Evolutionary conservation across 441 rosid genomes (phyloP).

Genomic region (Daphne laureola): DNA sequence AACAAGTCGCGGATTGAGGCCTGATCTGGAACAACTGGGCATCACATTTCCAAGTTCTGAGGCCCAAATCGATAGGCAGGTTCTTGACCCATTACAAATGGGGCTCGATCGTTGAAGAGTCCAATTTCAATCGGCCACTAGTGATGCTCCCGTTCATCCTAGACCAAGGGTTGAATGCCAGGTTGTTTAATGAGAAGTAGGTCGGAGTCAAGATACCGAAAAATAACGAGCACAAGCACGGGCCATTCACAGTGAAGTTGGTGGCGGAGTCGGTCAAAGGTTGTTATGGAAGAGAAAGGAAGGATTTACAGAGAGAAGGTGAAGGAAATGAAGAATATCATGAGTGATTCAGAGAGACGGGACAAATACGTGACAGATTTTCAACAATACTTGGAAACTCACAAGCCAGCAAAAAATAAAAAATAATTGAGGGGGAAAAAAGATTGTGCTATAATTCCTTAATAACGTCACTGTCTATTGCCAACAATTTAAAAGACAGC

Average conservation of each 20-base stretch:
- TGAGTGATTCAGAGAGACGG: conserved; percentile 8
- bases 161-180: conserved; percentile 20
- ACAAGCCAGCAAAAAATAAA: too few species aligned
- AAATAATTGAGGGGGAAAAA: too few species aligned
- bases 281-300: conserved; percentile 20
- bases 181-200: conserved; percentile 22
- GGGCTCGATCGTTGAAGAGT: conserved; percentile 35
- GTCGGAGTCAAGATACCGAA: conserved; percentile 24
- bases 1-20: conserved; percentile 12
- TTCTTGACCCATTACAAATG: conserved; percentile 51
- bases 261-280: conserved; percentile 20
- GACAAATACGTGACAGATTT: conserved; percentile 13
- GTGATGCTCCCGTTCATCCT: conserved; percentile 11
- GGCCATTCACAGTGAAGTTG: conserved; percentile 18
- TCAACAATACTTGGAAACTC: too few species aligned
- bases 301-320: conserved; percentile 18
- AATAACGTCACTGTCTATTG: too few species aligned
- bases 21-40: conserved; percentile 27
- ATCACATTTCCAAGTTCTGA: conserved; percentile 35
- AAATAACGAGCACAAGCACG: conserved; percentile 15
- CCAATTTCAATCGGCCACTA: conserved; percentile 13
- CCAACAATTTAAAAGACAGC: too few species aligned
- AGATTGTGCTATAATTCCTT: too few species aligned
- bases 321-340: conserved; percentile 14
- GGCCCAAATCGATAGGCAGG: conserved; percentile 32